Evolutionary conservation across 768 basidiomycete genomes (phyloP), one percentile per base, ranked within the genome.

Genomic region (Podaxis sp.): DNA sequence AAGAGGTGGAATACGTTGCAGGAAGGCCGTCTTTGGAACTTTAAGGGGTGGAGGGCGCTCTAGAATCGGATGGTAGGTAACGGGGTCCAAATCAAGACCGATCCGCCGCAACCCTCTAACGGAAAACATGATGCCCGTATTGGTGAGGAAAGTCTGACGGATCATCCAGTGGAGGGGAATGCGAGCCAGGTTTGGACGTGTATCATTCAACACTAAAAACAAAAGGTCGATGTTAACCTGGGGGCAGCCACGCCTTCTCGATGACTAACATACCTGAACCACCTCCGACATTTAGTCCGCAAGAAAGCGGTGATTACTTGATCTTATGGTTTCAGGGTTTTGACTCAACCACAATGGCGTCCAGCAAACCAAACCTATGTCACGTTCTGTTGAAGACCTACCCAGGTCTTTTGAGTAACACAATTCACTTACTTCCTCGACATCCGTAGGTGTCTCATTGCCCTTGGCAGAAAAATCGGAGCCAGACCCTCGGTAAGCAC

Each of bases 131-230:
- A 89, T 86, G 0, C 87, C 88, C 1, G 78, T 78, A 2, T 84
- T 68, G 6, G 80, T 69, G 56, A 76, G 76, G 78, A 89, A 86
- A 64, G 82, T 84, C 68, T 91, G 82, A 41, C 88, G 83, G 62
- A 91, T 76, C 87, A 90, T 89, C 89, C 89, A 87, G 1, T 82
- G 77, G 2, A 87, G 75, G 1, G 84, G 72, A 33, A 86, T 82
- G 37, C 82, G 79, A 4, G 85, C 80, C 2, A 87, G 78, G 11
- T 72, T 75, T 41, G 80, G 70, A 3, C 67, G 69, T 0, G 74
- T 75, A 2, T 73, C 77, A 64, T 86, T 83, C 13, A 66, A 64
- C 0, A 81, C 80, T 63, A 63, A 13, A 33, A 12, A 15, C 41
- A 11, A 36, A 28, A 28, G 28, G 28, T 28, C 28, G 36, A 44